Conservation (phyloP, 2,329 filamentous ascomycete genomes). For the Ceratocystis cacaofunesta region DNA sequence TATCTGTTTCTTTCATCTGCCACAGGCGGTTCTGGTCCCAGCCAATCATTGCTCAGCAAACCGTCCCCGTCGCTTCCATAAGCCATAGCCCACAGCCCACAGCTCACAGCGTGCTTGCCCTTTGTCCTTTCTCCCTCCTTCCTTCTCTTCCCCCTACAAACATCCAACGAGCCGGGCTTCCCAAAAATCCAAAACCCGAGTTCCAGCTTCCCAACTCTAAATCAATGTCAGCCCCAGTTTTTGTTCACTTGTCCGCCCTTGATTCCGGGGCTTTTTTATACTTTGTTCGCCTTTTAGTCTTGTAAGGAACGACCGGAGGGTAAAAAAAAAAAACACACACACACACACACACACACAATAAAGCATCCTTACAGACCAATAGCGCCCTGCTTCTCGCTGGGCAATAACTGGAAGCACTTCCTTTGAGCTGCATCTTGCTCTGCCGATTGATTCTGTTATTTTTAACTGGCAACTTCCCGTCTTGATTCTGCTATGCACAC, state of each 20-base stretch:
- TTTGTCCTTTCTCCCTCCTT: not conserved
- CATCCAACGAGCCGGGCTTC: not conserved
- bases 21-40: no score
- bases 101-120: no score
- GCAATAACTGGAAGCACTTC: no score
- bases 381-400: no score
- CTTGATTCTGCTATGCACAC: not conserved
- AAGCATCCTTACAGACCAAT: no score
- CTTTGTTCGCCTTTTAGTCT: not conserved
- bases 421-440: not conserved
- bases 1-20: no score
- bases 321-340: no score
- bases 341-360: no score
- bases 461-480: not conserved
- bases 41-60: no score
- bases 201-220: slow-evolving; percentile 4
- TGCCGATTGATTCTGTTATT: not conserved
- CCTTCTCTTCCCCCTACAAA: not conserved
- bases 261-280: not conserved
- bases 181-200: not conserved
- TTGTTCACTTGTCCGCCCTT: not conserved
- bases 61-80: no score
- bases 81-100: no score
- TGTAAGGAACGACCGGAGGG: not conserved
- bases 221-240: slow-evolving; percentile 2